phyloP scores from a whole-genome alignment of 768 basidiomycete genomes.

The Floccularia luteovirens region DNA sequence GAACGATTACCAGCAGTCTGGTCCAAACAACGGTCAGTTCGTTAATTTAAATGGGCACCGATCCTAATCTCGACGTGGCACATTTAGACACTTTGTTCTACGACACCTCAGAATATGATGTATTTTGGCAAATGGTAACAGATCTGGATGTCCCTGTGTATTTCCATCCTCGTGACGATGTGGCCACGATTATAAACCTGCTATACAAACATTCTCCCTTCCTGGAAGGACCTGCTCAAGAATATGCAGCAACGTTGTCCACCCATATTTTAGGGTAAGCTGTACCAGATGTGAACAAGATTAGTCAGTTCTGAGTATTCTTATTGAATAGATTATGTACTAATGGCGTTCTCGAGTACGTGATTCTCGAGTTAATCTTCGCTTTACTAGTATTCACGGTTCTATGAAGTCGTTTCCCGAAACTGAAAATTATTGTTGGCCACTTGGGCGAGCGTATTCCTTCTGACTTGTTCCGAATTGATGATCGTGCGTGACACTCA shows the following conservation, averaged over 20 bases:
- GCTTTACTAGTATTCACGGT: too few relatives aligned
- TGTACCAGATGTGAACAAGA: too few relatives aligned
- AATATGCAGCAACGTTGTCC: constrained; percentile 26
- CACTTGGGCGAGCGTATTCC: constrained; percentile 24
- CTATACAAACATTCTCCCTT: constrained; percentile 22
- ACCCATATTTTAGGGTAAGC: constrained; percentile 30
- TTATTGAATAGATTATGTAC: constrained; percentile 13
- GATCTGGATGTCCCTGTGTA: constrained; percentile 30
- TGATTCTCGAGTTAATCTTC: not conserved
- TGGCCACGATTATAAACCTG: constrained; percentile 14
- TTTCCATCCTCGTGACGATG: constrained; percentile 25
- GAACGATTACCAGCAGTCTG: constrained; percentile 38
- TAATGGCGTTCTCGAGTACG: constrained; percentile 22
- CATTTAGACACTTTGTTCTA: constrained; percentile 26
- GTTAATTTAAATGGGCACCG: not conserved
- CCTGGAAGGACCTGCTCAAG: constrained; percentile 23
- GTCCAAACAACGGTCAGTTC: constrained; percentile 23
- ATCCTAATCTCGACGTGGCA: not conserved
- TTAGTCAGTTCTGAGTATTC: constrained; percentile 1
- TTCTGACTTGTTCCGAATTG: constrained; percentile 22
- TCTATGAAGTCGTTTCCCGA: constrained; percentile 25
- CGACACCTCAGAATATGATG: constrained; percentile 26
- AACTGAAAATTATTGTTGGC: constrained; percentile 22
- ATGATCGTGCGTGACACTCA: constrained; percentile 15
- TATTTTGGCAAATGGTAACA: constrained; percentile 26